Conservation (phyloP, 2,329 filamentous ascomycete genomes). For the Aspergillus calidoustus region DNA sequence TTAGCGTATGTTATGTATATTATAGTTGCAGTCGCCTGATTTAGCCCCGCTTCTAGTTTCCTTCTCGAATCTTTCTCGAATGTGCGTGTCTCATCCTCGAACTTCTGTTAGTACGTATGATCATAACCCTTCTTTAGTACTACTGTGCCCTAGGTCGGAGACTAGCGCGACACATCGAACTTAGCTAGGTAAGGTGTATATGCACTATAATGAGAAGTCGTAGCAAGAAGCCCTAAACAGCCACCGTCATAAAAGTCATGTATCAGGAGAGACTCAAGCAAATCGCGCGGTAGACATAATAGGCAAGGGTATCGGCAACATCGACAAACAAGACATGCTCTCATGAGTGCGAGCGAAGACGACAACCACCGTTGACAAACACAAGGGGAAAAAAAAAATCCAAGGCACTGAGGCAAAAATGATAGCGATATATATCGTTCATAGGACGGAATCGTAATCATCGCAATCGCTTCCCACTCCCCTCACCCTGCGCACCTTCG, state of each 20-base stretch:
- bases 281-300: background rate
- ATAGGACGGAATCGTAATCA: constrained; percentile 22
- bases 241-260: background rate
- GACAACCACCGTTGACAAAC: background rate
- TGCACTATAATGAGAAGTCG: background rate
- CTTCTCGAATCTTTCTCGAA: background rate
- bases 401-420: background rate
- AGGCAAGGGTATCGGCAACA: background rate
- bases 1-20: constrained; percentile 5
- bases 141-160: no score
- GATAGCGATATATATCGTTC: background rate
- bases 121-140: no score
- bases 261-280: background rate
- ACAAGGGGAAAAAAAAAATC: background rate
- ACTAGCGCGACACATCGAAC: no score
- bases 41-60: background rate
- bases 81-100: background rate
- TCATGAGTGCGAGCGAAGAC: background rate
- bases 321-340: background rate
- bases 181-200: no score
- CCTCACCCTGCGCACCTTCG: constrained; percentile 24
- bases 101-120: background rate
- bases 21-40: background rate
- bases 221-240: background rate
- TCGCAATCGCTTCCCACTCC: constrained; percentile 39